Base-by-base conservation (phyloP, 1,284 basidiomycete genomes). In the Calocybe gambosa region DNA sequence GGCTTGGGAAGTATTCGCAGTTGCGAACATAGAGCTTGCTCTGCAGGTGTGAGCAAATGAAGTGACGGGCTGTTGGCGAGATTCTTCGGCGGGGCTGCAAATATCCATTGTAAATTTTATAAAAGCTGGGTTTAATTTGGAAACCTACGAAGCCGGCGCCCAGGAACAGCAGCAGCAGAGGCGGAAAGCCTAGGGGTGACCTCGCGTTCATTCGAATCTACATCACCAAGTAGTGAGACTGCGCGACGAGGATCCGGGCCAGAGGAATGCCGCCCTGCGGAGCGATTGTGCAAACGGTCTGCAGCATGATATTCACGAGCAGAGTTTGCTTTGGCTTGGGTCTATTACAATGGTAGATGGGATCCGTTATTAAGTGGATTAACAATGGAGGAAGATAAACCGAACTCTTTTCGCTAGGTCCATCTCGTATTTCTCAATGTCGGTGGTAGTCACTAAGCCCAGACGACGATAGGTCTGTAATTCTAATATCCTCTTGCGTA, bases 1-100 rank as follows among this genome's bases (percentile, higher is more conserved):
- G 93, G 90, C 58, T 91, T 90, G 0, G 93, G 93, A 31, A 95
- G 73, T 49, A 96, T 92, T 4, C 91, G 85, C 13, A 96, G 73
- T 45, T 79, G 77, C 2, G 90, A 89, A 63, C 93, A 96, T n/a
- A 97, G 79, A 0, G 77, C 73, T 64, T 93, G 88, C 66, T 96
- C 93, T 20, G 84, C 83, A 3, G 82, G 74, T 0, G 89, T 89
- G 53, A 97, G 83, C 9, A 97, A 77, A 59, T 95, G 90, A 8
- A 95, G 70, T 1, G 85, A 88, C 2, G 87, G 87, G 55, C 86
- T 87, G 61, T 92, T 91, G 36, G 89, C 84, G 40, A 94, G 78
- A 61, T 93, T 92, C 60, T 93, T 79, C 1, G 90, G 89, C 3
- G 77, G 79, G 47, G 79, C 83, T 84, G 55, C 5, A 39, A 21